Base-by-base conservation (phyloP, 2,329 filamentous ascomycete genomes). In the Aureobasidium subglaciale region DNA sequence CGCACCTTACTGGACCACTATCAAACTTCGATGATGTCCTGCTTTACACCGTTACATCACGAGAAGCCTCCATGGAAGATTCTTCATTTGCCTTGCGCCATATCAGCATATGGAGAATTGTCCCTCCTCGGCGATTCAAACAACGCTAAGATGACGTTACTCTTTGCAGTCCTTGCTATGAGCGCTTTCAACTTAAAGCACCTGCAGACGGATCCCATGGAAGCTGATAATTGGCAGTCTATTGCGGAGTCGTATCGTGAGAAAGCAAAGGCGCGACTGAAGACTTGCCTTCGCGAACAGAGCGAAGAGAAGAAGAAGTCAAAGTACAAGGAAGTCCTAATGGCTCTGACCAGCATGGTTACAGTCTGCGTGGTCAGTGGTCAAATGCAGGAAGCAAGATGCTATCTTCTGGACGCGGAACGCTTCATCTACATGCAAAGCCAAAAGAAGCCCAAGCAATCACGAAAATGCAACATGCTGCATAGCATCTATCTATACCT, bases 401-500 rank as follows among this genome's bases (percentile, higher is more conserved):
- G 62, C 34, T 71, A 67, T 40, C 62, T 72, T 58, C 63, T 72
- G 15, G 68, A 73, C 48, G 68, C 68, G n/a, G 70, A 72, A 59
- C 62, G 64, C 13, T 58, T 73, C 6, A 59, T 73, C 24, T 66
- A 69, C n/a, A 56, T 69, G 18, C 65, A 70, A 5, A 69, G 70
- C 0, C 43, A 72, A 11, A 61, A 65, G 1, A 72, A 72, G 46
- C 64, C 63, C 8, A 60, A 63, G 10, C 70, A 69, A 13, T 72
- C 70, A 0, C 65, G 67, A 32, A 70, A 70, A 55, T 66, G 67
- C 8, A 66, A 68, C 5, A 60, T 72, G n/a, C 59, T 72, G 6
- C 72, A 74, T 35, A 70, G 72, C 53, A 66, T 73, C 11, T 73
- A 68, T 40, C 69, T 65, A 1, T 73, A 70, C 67, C 60, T 67